Percentiles rank a stretch among this genome's conserved stretches.
These are phyloP conservation scores for Torulaspora indica DNA, from an alignment of 805 yeast genomes.

Conservation along the genomic window DNA sequence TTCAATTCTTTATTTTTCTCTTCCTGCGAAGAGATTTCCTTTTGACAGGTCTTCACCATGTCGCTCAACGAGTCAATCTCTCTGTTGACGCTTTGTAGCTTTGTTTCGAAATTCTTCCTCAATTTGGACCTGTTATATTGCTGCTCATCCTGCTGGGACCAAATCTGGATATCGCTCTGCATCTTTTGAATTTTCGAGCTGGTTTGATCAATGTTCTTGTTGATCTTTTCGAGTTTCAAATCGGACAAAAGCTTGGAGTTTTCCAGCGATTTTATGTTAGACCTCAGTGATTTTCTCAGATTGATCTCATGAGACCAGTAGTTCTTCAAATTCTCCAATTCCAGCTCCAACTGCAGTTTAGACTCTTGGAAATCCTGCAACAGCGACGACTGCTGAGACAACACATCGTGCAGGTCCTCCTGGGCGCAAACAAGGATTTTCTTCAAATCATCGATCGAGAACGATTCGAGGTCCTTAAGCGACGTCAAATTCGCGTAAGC, in stretches of 20 bases:
- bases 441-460: constrained; percentile 33
- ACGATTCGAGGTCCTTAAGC: constrained; percentile 30
- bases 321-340: constrained; percentile 30
- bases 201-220: constrained; percentile 28
- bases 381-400: constrained; percentile 25
- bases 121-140: constrained; percentile 18
- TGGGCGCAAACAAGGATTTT: constrained; percentile 33
- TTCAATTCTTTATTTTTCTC: constrained; percentile 26
- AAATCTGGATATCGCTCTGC: constrained; percentile 29
- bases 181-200: constrained; percentile 25
- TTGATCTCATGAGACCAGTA: constrained; percentile 36
- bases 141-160: constrained; percentile 23
- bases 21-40: constrained; percentile 20
- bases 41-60: constrained; percentile 18
- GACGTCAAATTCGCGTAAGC: constrained; percentile 30
- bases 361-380: constrained; percentile 33
- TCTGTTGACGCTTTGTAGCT: constrained; percentile 10
- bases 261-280: constrained; percentile 34
- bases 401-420: constrained; percentile 35
- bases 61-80: constrained; percentile 12
- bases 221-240: constrained; percentile 29
- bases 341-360: constrained; percentile 27
- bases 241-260: constrained; percentile 33
- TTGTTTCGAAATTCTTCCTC: constrained; percentile 13
- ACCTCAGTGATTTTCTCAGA: constrained; percentile 31